Evolutionary conservation across 768 basidiomycete genomes (phyloP), one percentile per base, ranked within the genome.

Genomic region (Melanogaster broomeanus): DNA sequence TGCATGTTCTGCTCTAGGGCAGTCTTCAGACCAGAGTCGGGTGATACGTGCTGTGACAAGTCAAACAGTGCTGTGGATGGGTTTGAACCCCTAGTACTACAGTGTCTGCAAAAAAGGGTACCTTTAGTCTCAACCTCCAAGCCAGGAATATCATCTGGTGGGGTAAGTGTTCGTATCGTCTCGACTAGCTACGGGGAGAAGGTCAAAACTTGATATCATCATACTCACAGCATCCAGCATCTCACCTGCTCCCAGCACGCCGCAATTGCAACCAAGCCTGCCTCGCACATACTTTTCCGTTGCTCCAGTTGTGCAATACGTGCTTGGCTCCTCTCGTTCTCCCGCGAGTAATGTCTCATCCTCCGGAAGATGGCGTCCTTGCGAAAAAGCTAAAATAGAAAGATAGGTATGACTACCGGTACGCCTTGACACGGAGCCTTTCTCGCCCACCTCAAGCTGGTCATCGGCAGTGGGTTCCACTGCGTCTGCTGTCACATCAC

Each of bases 341-440:
- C 85, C 54, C 88, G 80, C 49, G 84, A 82, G 67, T 93, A 92
- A 61, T 91, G 82, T 61, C 77, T 84, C 90, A 93, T 92, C 52
- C 88, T 77, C 35, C 91, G 79, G 68, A 83, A 93, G 44, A 93
- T 84, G 38, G 91, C 91, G 60, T 90, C 89, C 68, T 93, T 93
- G 55, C 88, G 82, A 67, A 90, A 93, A n/a, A 80, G 74, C 90
- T 93, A 49, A 31, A 45, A 40, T 49, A 30, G 60, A 48, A 46
- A 49, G 54, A 53, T 45, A 42, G 59, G 57, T 51, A 55, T 60
- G 60, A 65, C 58, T 58, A 62, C 43, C 48, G 57, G 43, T 48
- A 57, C 52, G 55, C 25, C 50, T 57, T 57, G 59, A 59, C 57
- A 48, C 37, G 52, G 53, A 54, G 51, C 27, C 31, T n/a, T 45